phyloP scores from a whole-genome alignment of 306 rosid species.

The Quercus ilex region DNA sequence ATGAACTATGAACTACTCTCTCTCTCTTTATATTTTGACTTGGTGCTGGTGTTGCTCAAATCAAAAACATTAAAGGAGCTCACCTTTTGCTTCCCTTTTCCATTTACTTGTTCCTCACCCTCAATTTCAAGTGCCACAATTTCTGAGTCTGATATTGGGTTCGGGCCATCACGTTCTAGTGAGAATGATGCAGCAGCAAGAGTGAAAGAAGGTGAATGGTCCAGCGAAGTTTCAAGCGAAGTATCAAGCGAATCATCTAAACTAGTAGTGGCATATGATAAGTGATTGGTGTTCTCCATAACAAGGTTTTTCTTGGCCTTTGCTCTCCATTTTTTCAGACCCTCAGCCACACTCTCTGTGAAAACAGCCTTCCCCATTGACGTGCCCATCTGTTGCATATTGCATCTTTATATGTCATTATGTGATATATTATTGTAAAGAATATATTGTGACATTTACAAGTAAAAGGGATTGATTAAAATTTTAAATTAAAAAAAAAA shows the following conservation, averaged over 20 bases:
- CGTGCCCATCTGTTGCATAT: constrained; percentile 47
- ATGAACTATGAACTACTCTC: neutral
- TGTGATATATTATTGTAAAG: no score
- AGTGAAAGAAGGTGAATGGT: constrained; percentile 37
- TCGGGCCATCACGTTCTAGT: constrained; percentile 2
- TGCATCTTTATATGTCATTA: neutral
- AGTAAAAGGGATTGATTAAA: no score
- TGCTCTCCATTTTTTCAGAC: constrained; percentile 42
- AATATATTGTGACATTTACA: no score
- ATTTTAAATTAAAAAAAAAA: no score
- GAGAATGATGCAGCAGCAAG: constrained; percentile 20
- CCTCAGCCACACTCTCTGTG: constrained; percentile 37
- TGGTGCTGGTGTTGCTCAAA: neutral
- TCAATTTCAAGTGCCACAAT: neutral
- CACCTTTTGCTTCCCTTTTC: neutral
- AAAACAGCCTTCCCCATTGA: constrained; percentile 49
- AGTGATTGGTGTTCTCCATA: neutral
- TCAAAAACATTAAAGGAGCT: constrained; percentile 20
- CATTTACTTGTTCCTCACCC: neutral
- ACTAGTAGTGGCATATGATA: neutral
- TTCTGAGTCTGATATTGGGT: neutral
- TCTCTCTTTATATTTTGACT: neutral
- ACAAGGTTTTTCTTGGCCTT: constrained; percentile 38
- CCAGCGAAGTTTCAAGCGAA: constrained; percentile 1
- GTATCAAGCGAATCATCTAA: no score